phyloP scores from a whole-genome alignment of 2,329 filamentous ascomycete species.

The Hymenoscyphus albidus region DNA sequence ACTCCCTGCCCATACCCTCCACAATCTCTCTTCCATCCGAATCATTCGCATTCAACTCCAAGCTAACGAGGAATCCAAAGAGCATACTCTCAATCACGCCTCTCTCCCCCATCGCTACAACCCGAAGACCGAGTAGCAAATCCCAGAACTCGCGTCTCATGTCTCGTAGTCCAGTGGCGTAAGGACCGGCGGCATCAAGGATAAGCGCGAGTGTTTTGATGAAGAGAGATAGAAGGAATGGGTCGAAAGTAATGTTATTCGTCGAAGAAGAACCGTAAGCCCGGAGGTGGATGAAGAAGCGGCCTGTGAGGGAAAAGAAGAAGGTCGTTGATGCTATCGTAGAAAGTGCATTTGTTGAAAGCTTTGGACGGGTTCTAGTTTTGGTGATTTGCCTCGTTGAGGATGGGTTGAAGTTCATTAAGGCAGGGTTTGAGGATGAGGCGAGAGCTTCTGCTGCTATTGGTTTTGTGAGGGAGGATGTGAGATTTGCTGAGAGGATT shows the following conservation, averaged over 20 bases:
- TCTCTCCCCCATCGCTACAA: conserved; percentile 56
- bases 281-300: conserved; percentile 65
- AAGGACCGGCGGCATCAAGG: conserved; percentile 77
- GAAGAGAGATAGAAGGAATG: conserved; percentile 72
- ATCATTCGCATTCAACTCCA: conserved; percentile 83
- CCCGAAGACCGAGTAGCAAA: conserved; percentile 70
- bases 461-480: conserved; percentile 72
- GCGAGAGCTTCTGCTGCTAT: conserved; percentile 80
- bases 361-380: conserved; percentile 62
- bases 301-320: conserved; percentile 81
- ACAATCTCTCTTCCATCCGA: conserved; percentile 69
- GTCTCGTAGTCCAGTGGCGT: conserved; percentile 69
- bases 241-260: conserved; percentile 63
- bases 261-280: conserved; percentile 46
- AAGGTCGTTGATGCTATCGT: conserved; percentile 71
- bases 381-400: conserved; percentile 63
- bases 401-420: conserved; percentile 5
- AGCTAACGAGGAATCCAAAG: conserved; percentile 71
- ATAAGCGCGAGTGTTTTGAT: conserved; percentile 82
- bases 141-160: conserved; percentile 84
- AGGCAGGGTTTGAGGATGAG: conserved; percentile 63
- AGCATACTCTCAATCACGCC: conserved; percentile 70
- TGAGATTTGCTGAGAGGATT: conserved; percentile 62
- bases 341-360: conserved; percentile 74
- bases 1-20: conserved; percentile 66